These are phyloP conservation scores for Podaxis mareebaensis DNA, from an alignment of 768 basidiomycete species.

Conservation along the genomic window DNA sequence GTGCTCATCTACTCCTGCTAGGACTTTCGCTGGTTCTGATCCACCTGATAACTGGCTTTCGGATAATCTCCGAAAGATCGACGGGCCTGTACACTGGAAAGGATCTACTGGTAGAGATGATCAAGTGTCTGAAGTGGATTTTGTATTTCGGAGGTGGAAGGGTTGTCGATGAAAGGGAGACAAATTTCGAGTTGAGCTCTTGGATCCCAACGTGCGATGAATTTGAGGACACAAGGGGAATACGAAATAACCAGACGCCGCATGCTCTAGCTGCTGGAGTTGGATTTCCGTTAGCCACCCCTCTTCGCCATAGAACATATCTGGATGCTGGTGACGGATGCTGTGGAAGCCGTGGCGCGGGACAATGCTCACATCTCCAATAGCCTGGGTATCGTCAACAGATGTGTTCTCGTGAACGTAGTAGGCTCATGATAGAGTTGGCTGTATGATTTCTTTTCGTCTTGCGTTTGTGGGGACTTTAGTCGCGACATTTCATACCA, in stretches of 20 bases:
- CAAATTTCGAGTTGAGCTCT: neutral
- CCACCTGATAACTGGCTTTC: neutral
- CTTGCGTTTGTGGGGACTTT: no score
- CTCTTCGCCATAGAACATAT: neutral
- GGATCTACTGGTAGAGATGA: neutral
- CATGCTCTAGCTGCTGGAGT: neutral
- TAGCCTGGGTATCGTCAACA: neutral
- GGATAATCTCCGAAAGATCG: neutral
- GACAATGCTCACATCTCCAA: neutral
- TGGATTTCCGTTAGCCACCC: neutral
- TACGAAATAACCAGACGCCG: neutral
- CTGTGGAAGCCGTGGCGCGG: neutral
- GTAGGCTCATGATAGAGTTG: no score
- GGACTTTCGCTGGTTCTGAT: neutral
- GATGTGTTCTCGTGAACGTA: neutral
- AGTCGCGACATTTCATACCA: no score
- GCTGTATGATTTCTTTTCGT: no score
- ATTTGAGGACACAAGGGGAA: conserved; percentile 1
- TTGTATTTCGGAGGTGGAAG: neutral
- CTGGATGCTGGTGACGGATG: neutral
- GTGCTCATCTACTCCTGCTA: neutral
- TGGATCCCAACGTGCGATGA: neutral
- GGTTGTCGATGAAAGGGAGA: neutral
- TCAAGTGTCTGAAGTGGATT: conserved; percentile 2
- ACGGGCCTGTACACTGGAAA: neutral